A percentile compares a stretch with the other conserved stretches of the same genome.
These are phyloP conservation scores for Colletotrichum echinochloae DNA, from an alignment of 2,329 filamentous ascomycete species.

Conservation along the genomic window DNA sequence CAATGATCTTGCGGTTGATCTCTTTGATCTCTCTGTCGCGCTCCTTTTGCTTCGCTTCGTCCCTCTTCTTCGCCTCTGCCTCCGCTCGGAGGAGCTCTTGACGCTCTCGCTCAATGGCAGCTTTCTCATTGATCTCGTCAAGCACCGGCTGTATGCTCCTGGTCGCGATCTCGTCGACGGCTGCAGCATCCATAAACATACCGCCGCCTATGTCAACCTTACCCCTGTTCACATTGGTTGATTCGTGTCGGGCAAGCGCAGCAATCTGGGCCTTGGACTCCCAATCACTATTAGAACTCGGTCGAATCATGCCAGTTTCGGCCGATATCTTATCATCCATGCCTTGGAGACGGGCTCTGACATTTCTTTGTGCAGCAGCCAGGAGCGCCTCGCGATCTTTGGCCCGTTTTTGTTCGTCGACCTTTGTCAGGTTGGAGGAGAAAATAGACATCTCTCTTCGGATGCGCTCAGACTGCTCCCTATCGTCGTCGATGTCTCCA, in stretches of 20 bases:
- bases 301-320: conserved; percentile 79
- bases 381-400: conserved; percentile 81
- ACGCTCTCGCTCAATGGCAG: conserved; percentile 77
- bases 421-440: conserved; percentile 73
- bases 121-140: conserved; percentile 85
- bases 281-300: conserved; percentile 79
- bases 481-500: conserved; percentile 71
- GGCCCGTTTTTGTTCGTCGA: conserved; percentile 79
- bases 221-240: conserved; percentile 55
- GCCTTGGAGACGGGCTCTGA: conserved; percentile 79
- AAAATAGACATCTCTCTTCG: conserved; percentile 84
- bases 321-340: conserved; percentile 86
- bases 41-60: conserved; percentile 67
- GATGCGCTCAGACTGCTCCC: conserved; percentile 77
- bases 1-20: conserved; percentile 66
- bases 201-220: conserved; percentile 82
- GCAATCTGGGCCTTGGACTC: conserved; percentile 79
- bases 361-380: conserved; percentile 85
- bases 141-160: conserved; percentile 84
- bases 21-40: conserved; percentile 63
- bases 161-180: conserved; percentile 83
- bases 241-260: conserved; percentile 73
- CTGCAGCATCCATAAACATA: conserved; percentile 80
- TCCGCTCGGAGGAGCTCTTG: conserved; percentile 73
- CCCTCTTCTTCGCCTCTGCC: conserved; percentile 72